Percentiles rank a stretch among this genome's conserved stretches.
phyloP scores from a whole-genome alignment of 169 alveolate genomes.

The Eimeria zaria region DNA sequence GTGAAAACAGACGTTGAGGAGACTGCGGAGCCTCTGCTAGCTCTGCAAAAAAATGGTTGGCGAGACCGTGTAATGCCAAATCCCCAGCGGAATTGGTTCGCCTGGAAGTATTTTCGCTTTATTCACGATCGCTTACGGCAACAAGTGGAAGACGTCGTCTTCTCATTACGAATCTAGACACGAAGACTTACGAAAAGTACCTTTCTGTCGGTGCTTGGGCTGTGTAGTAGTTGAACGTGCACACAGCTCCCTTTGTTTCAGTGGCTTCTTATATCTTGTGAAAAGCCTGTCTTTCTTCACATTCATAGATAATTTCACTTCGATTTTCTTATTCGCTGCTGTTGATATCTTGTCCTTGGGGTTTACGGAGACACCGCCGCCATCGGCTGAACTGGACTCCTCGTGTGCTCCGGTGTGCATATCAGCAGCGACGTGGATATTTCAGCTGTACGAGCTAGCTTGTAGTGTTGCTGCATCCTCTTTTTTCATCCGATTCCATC shows the following conservation, averaged over 20 bases:
- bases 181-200: background rate
- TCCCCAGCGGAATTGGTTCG: slow-evolving; percentile 73
- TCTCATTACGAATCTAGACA: background rate
- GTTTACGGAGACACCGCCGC: background rate
- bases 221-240: background rate
- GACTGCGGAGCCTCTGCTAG: slow-evolving; percentile 52
- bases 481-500: slow-evolving; percentile 9
- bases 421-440: slow-evolving; percentile 9
- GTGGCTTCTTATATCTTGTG: slow-evolving; percentile 7
- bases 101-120: slow-evolving; percentile 6
- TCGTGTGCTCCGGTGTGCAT: background rate
- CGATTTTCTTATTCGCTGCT: background rate
- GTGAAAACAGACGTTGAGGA: slow-evolving; percentile 13
- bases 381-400: background rate
- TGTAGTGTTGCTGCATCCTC: background rate
- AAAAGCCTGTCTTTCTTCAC: slow-evolving; percentile 26
- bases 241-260: slow-evolving; percentile 1
- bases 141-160: background rate
- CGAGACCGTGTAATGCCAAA: slow-evolving; percentile 49
- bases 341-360: slow-evolving; percentile 7
- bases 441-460: slow-evolving; percentile 2
- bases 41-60: slow-evolving; percentile 78
- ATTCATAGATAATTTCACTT: slow-evolving; percentile 20
- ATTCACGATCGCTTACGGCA: background rate
- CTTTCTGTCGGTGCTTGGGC: slow-evolving; percentile 9